phyloP scores from a whole-genome alignment of 2,329 filamentous ascomycete genomes.

The Zymoseptoria passerinii region DNA sequence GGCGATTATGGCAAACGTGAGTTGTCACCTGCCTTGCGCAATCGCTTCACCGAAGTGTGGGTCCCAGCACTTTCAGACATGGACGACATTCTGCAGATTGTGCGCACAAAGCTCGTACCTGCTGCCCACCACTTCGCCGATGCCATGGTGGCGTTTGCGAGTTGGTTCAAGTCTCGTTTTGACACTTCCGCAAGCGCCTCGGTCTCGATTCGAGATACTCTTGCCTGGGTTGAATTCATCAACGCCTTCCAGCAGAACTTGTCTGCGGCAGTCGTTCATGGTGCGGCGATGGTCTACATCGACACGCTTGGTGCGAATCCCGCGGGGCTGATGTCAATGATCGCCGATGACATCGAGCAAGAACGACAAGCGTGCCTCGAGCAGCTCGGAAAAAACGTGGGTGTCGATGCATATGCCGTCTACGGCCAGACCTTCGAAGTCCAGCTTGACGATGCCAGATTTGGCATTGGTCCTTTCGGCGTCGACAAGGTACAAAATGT shows the following conservation, averaged over 20 bases:
- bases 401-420: constrained; percentile 52
- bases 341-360: constrained; percentile 57
- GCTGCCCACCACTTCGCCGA: constrained; percentile 51
- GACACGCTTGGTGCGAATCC: constrained; percentile 94
- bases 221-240: constrained; percentile 90
- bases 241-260: constrained; percentile 42
- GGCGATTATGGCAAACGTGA: constrained; percentile 98
- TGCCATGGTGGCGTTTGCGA: constrained; percentile 74
- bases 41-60: constrained; percentile 98
- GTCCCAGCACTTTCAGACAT: constrained; percentile 78
- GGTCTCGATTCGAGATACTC: constrained; percentile 84
- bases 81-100: constrained; percentile 81
- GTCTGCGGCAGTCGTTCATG: constrained; percentile 55
- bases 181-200: constrained; percentile 66
- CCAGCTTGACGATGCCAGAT: constrained; percentile 40
- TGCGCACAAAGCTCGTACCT: constrained; percentile 61
- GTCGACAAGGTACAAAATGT: constrained; percentile 37
- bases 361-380: constrained; percentile 67
- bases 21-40: constrained; percentile 85
- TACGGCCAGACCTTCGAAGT: constrained; percentile 60
- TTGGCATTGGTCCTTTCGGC: constrained; percentile 69
- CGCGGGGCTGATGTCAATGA: constrained; percentile 70
- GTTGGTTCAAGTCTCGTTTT: constrained; percentile 81
- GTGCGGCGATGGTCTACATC: constrained; percentile 90
- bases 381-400: constrained; percentile 61